These are phyloP conservation scores for Lablab purpureus DNA, from an alignment of 306 rosid genomes.

Conservation along the genomic window DNA sequence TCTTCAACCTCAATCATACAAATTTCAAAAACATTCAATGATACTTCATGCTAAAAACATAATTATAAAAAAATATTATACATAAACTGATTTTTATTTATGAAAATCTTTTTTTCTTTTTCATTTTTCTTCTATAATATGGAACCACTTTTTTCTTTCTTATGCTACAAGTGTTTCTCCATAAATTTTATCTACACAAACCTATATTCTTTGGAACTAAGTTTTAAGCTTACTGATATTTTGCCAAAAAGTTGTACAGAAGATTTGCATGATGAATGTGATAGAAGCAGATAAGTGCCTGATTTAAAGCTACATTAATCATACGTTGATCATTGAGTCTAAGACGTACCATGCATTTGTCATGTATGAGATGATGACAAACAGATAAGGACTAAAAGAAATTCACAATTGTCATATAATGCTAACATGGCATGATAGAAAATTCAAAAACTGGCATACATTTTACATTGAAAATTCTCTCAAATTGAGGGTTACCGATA, in stretches of 20 bases:
- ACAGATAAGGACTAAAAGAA: neutral
- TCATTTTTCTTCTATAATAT: too few species aligned
- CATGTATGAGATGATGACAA: neutral
- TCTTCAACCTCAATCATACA: too few species aligned
- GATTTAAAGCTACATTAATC: conserved; percentile 15
- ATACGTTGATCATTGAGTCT: conserved; percentile 13
- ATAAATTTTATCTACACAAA: too few species aligned
- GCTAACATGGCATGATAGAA: neutral
- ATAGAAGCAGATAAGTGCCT: neutral
- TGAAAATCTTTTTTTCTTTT: too few species aligned
- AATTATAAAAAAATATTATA: too few species aligned
- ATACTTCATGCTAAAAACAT: too few species aligned
- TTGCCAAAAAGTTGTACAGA: conserved; percentile 10
- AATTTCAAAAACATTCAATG: too few species aligned
- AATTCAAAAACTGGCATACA: conserved; percentile 25
- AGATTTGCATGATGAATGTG: neutral
- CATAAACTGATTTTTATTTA: too few species aligned
- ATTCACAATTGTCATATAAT: conserved; percentile 11
- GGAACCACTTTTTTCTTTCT: too few species aligned
- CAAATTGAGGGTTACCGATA: conserved; percentile 39
- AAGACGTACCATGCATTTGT: neutral
- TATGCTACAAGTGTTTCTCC: too few species aligned
- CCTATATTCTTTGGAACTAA: too few species aligned
- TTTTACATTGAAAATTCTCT: conserved; percentile 37
- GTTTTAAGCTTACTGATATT: neutral